Conservation (phyloP, 1,284 basidiomycete species). For the Cutaneotrichosporon mucoides region DNA sequence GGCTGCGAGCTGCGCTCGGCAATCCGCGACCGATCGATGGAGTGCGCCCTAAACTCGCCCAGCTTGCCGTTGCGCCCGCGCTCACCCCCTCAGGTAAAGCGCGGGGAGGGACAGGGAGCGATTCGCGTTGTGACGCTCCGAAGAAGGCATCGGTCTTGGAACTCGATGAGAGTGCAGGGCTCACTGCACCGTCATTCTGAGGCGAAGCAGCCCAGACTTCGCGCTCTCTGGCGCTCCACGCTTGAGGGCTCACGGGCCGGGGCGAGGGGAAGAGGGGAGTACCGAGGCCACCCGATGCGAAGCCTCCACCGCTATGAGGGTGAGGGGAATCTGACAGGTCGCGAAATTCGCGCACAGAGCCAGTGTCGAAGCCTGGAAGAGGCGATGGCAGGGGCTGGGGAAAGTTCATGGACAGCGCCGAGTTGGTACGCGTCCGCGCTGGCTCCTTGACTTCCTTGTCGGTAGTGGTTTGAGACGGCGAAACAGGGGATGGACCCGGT, state of each 20-base stretch:
- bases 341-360: slow-evolving; percentile 2
- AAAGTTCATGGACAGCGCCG: not conserved
- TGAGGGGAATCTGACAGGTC: slow-evolving; percentile 2
- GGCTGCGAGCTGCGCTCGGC: slow-evolving; percentile 10
- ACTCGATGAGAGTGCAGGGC: slow-evolving; percentile 26
- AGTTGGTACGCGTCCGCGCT: not conserved
- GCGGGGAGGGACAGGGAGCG: slow-evolving; percentile 34
- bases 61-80: not conserved
- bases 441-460: not conserved
- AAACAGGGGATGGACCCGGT: not conserved
- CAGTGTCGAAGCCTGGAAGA: not conserved
- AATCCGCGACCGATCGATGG: not conserved
- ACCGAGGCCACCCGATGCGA: not conserved
- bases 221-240: not conserved
- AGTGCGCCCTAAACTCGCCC: not conserved
- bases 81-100: not conserved
- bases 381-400: slow-evolving; percentile 4
- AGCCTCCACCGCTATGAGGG: not conserved
- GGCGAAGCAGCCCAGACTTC: not conserved
- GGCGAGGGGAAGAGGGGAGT: not conserved
- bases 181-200: slow-evolving; percentile 10
- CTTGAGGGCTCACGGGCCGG: not conserved
- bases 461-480: not conserved
- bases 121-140: slow-evolving; percentile 16
- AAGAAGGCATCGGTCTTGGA: slow-evolving; percentile 46